Percentiles rank a stretch among this genome's conserved stretches.
These are phyloP conservation scores for Bacterosira constricta DNA, from an alignment of 108 stramenopile species.

Conservation along the genomic window DNA sequence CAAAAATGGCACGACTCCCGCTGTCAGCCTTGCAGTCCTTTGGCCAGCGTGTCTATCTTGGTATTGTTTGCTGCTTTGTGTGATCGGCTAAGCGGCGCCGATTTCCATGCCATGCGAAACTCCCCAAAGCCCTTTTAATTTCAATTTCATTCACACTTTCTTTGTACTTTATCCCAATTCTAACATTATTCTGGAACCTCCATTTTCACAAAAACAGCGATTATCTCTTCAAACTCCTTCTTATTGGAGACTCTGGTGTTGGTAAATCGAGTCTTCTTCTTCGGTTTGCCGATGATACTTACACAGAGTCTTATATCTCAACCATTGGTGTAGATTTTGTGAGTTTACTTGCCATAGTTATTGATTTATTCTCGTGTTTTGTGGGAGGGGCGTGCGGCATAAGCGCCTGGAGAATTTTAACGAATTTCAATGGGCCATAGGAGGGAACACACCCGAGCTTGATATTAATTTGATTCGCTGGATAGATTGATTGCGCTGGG, in stretches of 20 bases:
- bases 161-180: neutral
- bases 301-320: constrained; percentile 98
- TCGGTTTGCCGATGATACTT: constrained; percentile 97
- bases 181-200: neutral
- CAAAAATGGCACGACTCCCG: too few species aligned
- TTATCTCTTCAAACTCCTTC: constrained; percentile 92
- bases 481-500: too few species aligned
- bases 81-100: neutral
- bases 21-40: too few species aligned
- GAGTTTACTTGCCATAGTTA: constrained; percentile 47
- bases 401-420: too few species aligned
- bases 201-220: constrained; percentile 59
- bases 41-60: too few species aligned
- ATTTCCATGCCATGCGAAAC: neutral
- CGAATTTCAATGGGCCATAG: too few species aligned
- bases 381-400: neutral
- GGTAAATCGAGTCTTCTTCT: constrained; percentile 94
- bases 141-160: neutral
- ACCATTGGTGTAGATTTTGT: constrained; percentile 99
- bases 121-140: neutral
- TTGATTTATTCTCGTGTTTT: neutral
- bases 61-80: neutral
- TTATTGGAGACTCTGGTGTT: constrained; percentile 95
- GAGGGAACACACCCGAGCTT: too few species aligned
- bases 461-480: too few species aligned